phyloP scores from a whole-genome alignment of 352 stramenopile species.

The Globisporangium parvum region DNA sequence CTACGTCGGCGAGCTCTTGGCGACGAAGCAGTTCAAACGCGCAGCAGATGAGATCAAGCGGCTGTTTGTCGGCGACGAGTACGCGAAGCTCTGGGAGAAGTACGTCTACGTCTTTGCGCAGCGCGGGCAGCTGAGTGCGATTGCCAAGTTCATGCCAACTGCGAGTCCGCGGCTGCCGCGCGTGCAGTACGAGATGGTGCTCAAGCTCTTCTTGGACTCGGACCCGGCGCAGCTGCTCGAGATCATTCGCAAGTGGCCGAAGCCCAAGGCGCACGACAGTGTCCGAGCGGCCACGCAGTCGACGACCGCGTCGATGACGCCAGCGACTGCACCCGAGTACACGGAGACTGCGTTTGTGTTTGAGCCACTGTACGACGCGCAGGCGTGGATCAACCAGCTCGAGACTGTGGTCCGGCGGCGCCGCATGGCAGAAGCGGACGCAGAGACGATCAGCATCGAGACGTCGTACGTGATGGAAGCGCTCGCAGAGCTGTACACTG shows the following conservation, averaged over 20 bases:
- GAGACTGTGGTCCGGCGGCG: constrained; percentile 65
- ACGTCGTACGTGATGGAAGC: constrained; percentile 81
- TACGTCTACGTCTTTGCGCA: constrained; percentile 85
- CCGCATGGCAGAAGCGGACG: constrained; percentile 57
- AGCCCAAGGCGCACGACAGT: constrained; percentile 18
- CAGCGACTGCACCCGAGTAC: constrained; percentile 49
- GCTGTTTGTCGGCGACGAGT: constrained; percentile 65
- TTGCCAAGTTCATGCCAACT: constrained; percentile 71
- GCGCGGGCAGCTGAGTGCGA: constrained; percentile 60
- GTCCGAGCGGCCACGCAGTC: not conserved
- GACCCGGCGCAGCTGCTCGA: constrained; percentile 70
- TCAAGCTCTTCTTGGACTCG: constrained; percentile 80
- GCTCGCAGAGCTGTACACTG: constrained; percentile 74
- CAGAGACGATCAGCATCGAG: constrained; percentile 60
- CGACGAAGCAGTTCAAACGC: constrained; percentile 65
- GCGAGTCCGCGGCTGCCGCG: constrained; percentile 56
- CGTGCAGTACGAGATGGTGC: constrained; percentile 80
- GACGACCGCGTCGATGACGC: not conserved
- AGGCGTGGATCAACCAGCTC: constrained; percentile 79
- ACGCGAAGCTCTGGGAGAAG: constrained; percentile 74
- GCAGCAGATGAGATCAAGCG: constrained; percentile 69
- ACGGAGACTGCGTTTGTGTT: constrained; percentile 62
- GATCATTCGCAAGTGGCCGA: constrained; percentile 81
- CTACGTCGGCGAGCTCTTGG: constrained; percentile 67
- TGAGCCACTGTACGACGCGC: constrained; percentile 72